A percentile compares a stretch with the other conserved stretches of the same genome.
Conservation (phyloP, 768 basidiomycete genomes). For the Crassisporium funariophilum region DNA sequence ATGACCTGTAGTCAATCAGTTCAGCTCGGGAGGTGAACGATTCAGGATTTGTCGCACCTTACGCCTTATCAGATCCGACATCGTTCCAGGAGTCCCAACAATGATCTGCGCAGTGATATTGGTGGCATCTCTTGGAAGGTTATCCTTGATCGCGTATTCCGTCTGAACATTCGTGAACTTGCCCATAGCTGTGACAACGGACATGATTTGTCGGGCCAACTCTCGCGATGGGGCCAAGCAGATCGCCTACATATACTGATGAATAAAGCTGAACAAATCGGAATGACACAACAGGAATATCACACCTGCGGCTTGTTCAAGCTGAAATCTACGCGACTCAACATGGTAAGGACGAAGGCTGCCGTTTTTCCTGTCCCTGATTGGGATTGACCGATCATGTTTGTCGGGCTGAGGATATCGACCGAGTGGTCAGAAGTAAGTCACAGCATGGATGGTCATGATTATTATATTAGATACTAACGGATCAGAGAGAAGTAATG, state of each 20-base stretch:
- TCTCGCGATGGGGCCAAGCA: slow-evolving; percentile 98
- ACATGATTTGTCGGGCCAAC: slow-evolving; percentile 96
- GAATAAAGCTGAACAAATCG: background rate
- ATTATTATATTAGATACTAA: slow-evolving; percentile 37
- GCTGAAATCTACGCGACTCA: slow-evolving; percentile 87
- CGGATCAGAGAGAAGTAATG: slow-evolving; percentile 89
- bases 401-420: slow-evolving; percentile 68
- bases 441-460: no score
- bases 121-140: slow-evolving; percentile 64
- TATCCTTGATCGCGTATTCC: slow-evolving; percentile 94
- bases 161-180: slow-evolving; percentile 93
- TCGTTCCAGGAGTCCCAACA: slow-evolving; percentile 95
- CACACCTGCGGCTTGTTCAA: slow-evolving; percentile 80
- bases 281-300: background rate
- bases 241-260: slow-evolving; percentile 60
- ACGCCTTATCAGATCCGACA: slow-evolving; percentile 81
- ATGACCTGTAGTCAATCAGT: slow-evolving; percentile 49
- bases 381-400: slow-evolving; percentile 99
- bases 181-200: slow-evolving; percentile 91
- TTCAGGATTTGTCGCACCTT: slow-evolving; percentile 35
- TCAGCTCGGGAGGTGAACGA: background rate
- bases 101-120: slow-evolving; percentile 86
- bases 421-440: background rate
- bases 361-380: slow-evolving; percentile 99
- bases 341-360: slow-evolving; percentile 96